These are phyloP conservation scores for Plenodomus biglobosus DNA, from an alignment of 2,329 filamentous ascomycete species.

Conservation along the genomic window DNA sequence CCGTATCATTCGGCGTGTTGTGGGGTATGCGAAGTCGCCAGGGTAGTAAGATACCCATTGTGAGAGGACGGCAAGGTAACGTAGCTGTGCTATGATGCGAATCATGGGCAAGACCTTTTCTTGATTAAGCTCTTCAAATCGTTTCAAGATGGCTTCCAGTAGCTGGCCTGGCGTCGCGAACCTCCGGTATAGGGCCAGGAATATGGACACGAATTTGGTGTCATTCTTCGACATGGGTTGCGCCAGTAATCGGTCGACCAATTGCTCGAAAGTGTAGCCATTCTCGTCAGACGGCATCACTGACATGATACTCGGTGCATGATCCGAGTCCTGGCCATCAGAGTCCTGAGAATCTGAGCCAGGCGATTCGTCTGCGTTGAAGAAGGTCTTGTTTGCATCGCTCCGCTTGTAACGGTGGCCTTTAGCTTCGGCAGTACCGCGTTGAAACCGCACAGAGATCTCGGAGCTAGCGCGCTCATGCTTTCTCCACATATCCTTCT, in stretches of 20 bases:
- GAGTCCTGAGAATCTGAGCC: slow-evolving; percentile 66
- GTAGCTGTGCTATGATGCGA: slow-evolving; percentile 77
- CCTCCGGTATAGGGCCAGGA: slow-evolving; percentile 90
- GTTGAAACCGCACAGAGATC: slow-evolving; percentile 43
- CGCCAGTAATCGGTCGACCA: slow-evolving; percentile 81
- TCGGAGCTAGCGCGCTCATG: slow-evolving; percentile 54
- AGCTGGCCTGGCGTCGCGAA: slow-evolving; percentile 82
- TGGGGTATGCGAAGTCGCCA: slow-evolving; percentile 83
- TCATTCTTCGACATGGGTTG: slow-evolving; percentile 85
- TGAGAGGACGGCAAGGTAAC: slow-evolving; percentile 79
- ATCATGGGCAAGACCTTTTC: slow-evolving; percentile 70
- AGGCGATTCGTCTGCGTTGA: slow-evolving; percentile 71
- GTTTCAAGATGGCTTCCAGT: slow-evolving; percentile 73
- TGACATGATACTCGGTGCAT: slow-evolving; percentile 48
- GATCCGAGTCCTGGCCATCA: slow-evolving; percentile 67
- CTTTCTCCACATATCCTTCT: slow-evolving; percentile 44
- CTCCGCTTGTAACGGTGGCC: slow-evolving; percentile 41
- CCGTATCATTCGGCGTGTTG: slow-evolving; percentile 70
- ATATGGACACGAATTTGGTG: slow-evolving; percentile 82
- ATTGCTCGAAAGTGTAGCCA: slow-evolving; percentile 56
- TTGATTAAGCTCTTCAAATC: slow-evolving; percentile 70
- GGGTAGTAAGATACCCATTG: slow-evolving; percentile 91
- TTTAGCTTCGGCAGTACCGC: slow-evolving; percentile 31
- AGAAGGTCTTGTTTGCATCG: slow-evolving; percentile 58
- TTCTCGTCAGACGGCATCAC: slow-evolving; percentile 58